These are phyloP conservation scores for Hygrophoropsis aurantiaca DNA, from an alignment of 768 basidiomycete species.

Conservation along the genomic window DNA sequence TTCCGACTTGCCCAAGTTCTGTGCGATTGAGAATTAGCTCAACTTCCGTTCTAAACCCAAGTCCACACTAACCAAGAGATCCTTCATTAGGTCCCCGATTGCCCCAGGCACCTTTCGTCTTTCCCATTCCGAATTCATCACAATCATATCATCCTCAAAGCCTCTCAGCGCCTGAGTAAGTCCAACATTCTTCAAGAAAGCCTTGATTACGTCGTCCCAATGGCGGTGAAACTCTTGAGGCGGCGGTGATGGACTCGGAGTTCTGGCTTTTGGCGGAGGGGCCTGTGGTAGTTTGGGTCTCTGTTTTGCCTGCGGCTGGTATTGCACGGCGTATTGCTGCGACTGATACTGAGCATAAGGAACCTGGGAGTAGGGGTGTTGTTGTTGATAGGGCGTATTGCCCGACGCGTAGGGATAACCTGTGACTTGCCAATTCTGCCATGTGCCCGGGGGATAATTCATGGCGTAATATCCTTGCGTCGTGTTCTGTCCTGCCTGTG, in stretches of 20 bases:
- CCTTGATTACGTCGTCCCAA: conserved; percentile 60
- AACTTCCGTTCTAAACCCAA: not conserved
- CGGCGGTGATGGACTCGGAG: conserved; percentile 23
- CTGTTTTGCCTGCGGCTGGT: conserved; percentile 18
- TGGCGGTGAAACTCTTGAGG: conserved; percentile 49
- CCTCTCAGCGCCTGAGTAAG: conserved; percentile 59
- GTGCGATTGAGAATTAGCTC: not conserved
- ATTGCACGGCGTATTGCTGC: conserved; percentile 27
- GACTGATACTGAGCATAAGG: conserved; percentile 33
- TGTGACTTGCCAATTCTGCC: conserved; percentile 35
- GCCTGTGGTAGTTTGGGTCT: conserved; percentile 24
- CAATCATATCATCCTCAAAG: conserved; percentile 69
- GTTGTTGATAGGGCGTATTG: conserved; percentile 30
- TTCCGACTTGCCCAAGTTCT: conserved; percentile 31
- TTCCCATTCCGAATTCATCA: conserved; percentile 71
- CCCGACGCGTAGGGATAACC: conserved; percentile 32
- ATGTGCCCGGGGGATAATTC: conserved; percentile 31
- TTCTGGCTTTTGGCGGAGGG: conserved; percentile 23
- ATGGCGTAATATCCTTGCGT: conserved; percentile 29
- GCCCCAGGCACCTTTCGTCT: conserved; percentile 54
- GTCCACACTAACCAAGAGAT: conserved; percentile 45
- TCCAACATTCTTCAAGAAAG: conserved; percentile 55
- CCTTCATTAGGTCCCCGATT: conserved; percentile 48
- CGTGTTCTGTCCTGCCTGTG: conserved; percentile 18
- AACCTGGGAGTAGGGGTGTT: conserved; percentile 32